Base-by-base conservation (phyloP, 164 flowering plant genomes). In the Pachysandra terminalis region DNA sequence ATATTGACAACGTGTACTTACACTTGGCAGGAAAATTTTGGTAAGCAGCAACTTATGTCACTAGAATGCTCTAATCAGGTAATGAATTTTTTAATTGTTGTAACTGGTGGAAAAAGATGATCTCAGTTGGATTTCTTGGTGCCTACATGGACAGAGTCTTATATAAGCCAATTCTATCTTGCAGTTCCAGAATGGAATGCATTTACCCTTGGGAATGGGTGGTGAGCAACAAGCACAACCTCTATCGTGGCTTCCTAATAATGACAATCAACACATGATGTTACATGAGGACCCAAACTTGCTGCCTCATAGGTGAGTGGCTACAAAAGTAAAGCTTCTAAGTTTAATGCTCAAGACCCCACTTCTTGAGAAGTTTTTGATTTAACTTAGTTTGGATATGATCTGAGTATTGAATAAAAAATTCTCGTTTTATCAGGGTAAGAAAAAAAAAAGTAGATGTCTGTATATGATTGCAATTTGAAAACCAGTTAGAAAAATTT, bases 161-260 rank as follows among this genome's bases (percentile, higher is more conserved):
- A 60, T 54, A 25, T 35, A 10, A 32, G 35, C 24, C 27, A 32
- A 65, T 52, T 16, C 51, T 65, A 61, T 53, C 51, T 52, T 57
- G 57, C 75, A 91, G 89, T 85, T 79, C 73, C 86, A 79, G 75
- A 84, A 79, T 71, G 84, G 85, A 19, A 82, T 91, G 78, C 77
- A 83, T 73, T 68, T 84, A 52, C 86, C 96, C 63, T 59, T 83
- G 64, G 74, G 74, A 66, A 72, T 88, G 79, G 74, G 72, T 19
- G 74, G 76, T 19, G 59, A 77, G 73, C 89, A 78, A 74, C 89
- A 86, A 56, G 53, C 75, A 9, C 90, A 84, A 52, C 63, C 80
- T 13, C 25, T 83, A n/a, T 61, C 87, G 59, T 91, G 96, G 97
- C 76, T 86, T 75, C 80, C 83, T 23, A 68, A 70, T 65, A 71